A percentile compares a stretch with the other conserved stretches of the same genome.
Conservation (phyloP, 257 asterid genomes). For the Przewalskia tangutica region DNA sequence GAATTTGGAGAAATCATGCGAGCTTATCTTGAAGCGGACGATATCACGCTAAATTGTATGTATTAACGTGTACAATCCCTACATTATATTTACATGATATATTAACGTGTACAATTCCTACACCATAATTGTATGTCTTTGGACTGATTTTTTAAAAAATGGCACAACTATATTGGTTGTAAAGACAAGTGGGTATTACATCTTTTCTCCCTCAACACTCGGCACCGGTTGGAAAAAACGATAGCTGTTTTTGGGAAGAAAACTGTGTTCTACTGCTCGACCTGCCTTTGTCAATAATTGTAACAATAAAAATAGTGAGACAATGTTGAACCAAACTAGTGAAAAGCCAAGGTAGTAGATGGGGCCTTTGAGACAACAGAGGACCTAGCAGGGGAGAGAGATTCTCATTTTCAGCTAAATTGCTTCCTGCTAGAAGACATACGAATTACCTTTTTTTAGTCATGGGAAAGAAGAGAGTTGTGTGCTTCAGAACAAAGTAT, state of each 20-base stretch:
- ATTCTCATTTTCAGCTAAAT: conserved; percentile 3
- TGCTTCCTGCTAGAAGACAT: neutral
- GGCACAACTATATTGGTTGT: neutral
- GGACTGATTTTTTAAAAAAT: neutral
- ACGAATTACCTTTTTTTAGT: neutral
- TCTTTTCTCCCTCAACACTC: neutral
- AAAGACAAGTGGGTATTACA: neutral
- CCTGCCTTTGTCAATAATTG: neutral
- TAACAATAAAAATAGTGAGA: neutral
- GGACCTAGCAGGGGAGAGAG: neutral
- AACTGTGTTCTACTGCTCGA: neutral
- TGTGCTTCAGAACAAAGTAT: neutral
- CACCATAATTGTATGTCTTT: neutral
- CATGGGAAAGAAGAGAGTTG: neutral
- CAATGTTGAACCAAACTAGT: neutral
- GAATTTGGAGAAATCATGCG: neutral
- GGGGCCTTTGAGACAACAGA: neutral
- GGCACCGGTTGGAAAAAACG: neutral
- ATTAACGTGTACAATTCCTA: too few species aligned
- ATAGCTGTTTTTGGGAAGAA: neutral
- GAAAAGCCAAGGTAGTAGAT: neutral
- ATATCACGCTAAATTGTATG: neutral
- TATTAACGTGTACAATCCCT: too few species aligned
- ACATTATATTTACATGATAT: too few species aligned
- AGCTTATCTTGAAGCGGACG: neutral